These are phyloP conservation scores for Xylaria intraflava DNA, from an alignment of 495 filamentous ascomycete genomes.

Conservation along the genomic window DNA sequence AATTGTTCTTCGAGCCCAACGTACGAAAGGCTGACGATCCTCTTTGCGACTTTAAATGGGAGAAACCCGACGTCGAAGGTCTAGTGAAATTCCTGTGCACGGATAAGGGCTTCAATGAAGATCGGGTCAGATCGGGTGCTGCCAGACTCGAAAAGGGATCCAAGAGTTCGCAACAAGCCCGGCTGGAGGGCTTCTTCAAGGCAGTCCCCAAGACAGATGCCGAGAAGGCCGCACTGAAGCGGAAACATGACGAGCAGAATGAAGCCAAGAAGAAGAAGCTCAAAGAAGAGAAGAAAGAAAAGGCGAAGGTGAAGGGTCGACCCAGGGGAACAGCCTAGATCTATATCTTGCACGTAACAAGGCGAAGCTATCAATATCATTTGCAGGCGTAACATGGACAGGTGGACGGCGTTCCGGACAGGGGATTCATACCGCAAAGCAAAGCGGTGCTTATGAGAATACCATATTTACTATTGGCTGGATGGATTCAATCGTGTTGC, in stretches of 20 bases:
- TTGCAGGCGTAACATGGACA: slow-evolving; percentile 17
- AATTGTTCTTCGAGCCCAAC: slow-evolving; percentile 84
- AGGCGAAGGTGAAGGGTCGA: slow-evolving; percentile 78
- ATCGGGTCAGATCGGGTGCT: slow-evolving; percentile 74
- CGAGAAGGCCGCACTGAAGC: slow-evolving; percentile 75
- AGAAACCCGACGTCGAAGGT: slow-evolving; percentile 81
- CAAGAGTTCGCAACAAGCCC: slow-evolving; percentile 80
- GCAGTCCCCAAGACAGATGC: slow-evolving; percentile 79
- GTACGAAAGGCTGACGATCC: slow-evolving; percentile 78
- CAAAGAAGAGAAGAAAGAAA: slow-evolving; percentile 90
- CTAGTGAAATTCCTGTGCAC: slow-evolving; percentile 80
- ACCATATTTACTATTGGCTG: neutral
- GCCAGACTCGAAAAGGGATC: slow-evolving; percentile 75
- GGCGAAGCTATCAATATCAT: neutral
- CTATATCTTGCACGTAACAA: neutral
- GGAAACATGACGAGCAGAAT: slow-evolving; percentile 85
- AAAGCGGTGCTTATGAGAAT: neutral
- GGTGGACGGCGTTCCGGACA: slow-evolving; percentile 16
- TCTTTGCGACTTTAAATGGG: slow-evolving; percentile 96
- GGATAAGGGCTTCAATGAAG: slow-evolving; percentile 96
- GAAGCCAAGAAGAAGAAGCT: slow-evolving; percentile 89
- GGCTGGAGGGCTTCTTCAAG: slow-evolving; percentile 98
- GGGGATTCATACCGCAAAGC: slow-evolving; percentile 11
- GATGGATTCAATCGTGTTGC: neutral
- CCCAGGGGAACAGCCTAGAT: slow-evolving; percentile 46